Evolutionary conservation across 176 grass and related monocot genomes (phyloP), one percentile per base, ranked within the genome.

Genomic region (Alloteropsis semialata): DNA sequence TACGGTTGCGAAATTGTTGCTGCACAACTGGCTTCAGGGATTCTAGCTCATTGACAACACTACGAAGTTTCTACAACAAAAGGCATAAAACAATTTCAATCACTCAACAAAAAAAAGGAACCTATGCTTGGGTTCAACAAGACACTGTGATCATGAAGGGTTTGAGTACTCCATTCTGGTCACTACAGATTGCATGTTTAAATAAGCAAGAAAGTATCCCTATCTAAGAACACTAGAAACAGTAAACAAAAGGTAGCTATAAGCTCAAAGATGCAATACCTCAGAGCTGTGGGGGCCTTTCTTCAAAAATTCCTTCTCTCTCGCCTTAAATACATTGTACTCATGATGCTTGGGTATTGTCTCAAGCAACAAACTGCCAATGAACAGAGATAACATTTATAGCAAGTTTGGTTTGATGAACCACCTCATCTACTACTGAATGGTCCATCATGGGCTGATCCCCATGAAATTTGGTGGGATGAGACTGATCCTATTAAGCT

Each of bases 271-370:
- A 81, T 17, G 69, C 28, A 61, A 72, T 84, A 90, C 82, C 75
- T 80, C 29, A 37, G 75, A 77, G 72, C 72, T 86, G 29, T 71
- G 84, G 3, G 75, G 81, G 15, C 92, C 96, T 92, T 89, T 95
- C 84, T 84, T 95, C 73, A 90, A 38, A 69, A 89, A 53, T 69
- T 89, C 80, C 81, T 93, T 96, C 53, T 96, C 80, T 82, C 77
- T 87, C 74, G 89, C 70, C 78, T 91, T 90, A 60, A 90, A 93
- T 25, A 89, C 61, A 81, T 79, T 80, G 72, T 98, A 98, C 77
- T 98, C 96, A 51, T 64, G 91, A 77, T 98, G 96, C 14, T 81
- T 84, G 14, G 96, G 96, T 78, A 98, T 95, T 9, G 96, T 98
- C 88, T 98, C 96, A 69, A 86, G 89, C 71, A 98, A 65, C 62